Evolutionary conservation across 345 rosid genomes (phyloP), one percentile per base, ranked within the genome.

Genomic region (Hibiscus tridactylites): DNA sequence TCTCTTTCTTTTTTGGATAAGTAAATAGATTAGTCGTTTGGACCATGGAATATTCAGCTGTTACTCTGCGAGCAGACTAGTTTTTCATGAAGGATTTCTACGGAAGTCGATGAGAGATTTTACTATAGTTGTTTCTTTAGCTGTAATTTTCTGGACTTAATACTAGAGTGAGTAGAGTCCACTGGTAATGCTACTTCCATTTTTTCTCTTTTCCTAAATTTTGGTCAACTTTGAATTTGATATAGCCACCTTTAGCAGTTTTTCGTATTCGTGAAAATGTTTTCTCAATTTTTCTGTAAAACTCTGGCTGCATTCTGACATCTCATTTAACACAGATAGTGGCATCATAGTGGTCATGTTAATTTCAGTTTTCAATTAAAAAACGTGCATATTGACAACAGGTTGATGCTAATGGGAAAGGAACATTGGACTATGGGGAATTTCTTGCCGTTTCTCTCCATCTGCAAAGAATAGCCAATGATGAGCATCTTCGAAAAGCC

Each of bases 401-500:
- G 97, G 97, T 89, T 76, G 95, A 96, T 84, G 82, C 93, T 63
- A 89, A 87, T 74, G 97, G 96, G 73, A 96, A 91, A 80, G 99
- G 97, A 57, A 86, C 88, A 39, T 61, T 96, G 56, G 98, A 96
- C 82, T 92, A 86, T 70, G 94, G 93, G 72, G 99, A 96, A 79
- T 96, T 92, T 73, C 74, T 96, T 57, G 99, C 99, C 19, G 85
- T 96, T 68, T 92, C 86, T 60, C 95, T 92, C 63, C 99, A 91
- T 79, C 83, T 96, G 24, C 97, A 88, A 73, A 92, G 92, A 80
- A 86, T 96, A 82, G 97, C 93, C 57, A 87, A 96, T 58, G 99
- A 92, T 54, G 99, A 96, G 81, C 99, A 96, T 86, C 90, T 96
- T 70, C 97, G 73, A 69, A 92, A 84, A 84, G 98, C 99, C 56